These are phyloP conservation scores for Cyberlindnera maritima DNA, from an alignment of 805 yeast genomes.

Conservation along the genomic window DNA sequence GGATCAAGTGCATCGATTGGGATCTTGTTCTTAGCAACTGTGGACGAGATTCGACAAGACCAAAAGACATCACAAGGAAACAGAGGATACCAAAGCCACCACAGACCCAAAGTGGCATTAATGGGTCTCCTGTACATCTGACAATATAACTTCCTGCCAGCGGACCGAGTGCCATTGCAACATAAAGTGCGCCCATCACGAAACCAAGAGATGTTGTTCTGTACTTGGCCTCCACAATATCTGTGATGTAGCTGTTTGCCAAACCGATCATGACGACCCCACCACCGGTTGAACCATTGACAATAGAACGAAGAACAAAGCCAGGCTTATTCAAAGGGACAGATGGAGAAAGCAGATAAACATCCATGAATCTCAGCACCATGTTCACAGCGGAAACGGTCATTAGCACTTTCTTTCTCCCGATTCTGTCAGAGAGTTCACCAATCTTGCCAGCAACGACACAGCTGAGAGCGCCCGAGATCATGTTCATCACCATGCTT, in stretches of 20 bases:
- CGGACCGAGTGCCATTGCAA: slow-evolving; percentile 67
- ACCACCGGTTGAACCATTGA: slow-evolving; percentile 64
- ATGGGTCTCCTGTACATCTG: slow-evolving; percentile 27
- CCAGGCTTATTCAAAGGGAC: slow-evolving; percentile 36
- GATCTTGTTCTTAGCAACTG: slow-evolving; percentile 50
- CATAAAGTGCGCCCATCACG: slow-evolving; percentile 54
- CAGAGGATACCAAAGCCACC: slow-evolving; percentile 31
- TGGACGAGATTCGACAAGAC: slow-evolving; percentile 66
- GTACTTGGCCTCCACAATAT: slow-evolving; percentile 60
- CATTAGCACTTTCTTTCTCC: slow-evolving; percentile 51
- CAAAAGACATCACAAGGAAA: slow-evolving; percentile 33
- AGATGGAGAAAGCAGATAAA: slow-evolving; percentile 31
- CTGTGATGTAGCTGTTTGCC: slow-evolving; percentile 69
- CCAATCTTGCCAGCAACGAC: slow-evolving; percentile 63
- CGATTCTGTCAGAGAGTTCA: slow-evolving; percentile 59
- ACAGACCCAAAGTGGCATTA: slow-evolving; percentile 32
- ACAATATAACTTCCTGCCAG: slow-evolving; percentile 45
- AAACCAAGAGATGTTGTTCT: slow-evolving; percentile 60
- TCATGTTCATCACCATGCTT: slow-evolving; percentile 41
- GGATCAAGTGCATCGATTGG: slow-evolving; percentile 34
- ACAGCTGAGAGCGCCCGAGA: slow-evolving; percentile 44
- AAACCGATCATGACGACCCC: slow-evolving; percentile 51
- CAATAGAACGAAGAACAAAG: slow-evolving; percentile 42
- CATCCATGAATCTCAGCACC: slow-evolving; percentile 21
- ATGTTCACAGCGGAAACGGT: slow-evolving; percentile 29